A percentile compares a stretch with the other conserved stretches of the same genome.
Conservation (phyloP, 768 basidiomycete species). For the Tylopilus rubrobrunneus region DNA sequence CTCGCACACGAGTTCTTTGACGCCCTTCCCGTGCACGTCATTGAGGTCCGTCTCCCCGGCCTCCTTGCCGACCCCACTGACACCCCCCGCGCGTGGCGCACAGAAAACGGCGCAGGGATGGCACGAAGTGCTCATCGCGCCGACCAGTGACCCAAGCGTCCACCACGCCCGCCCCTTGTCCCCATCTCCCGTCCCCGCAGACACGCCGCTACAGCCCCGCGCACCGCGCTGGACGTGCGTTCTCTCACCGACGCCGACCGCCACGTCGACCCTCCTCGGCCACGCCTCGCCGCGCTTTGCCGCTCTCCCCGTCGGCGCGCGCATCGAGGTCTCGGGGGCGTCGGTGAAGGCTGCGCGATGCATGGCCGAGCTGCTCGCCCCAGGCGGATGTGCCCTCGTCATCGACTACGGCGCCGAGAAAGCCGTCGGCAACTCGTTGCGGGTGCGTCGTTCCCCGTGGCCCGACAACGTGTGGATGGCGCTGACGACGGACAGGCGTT, state of each 20-base stretch:
- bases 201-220: conserved; percentile 7
- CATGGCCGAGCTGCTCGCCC: conserved; percentile 59
- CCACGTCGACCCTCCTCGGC: conserved; percentile 53
- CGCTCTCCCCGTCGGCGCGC: conserved; percentile 60
- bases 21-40: conserved; percentile 85
- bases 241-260: conserved; percentile 55
- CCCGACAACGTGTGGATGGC: too few species aligned
- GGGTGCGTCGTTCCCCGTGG: conserved; percentile 49
- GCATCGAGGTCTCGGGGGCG: conserved; percentile 77
- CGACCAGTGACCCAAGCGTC: conserved; percentile 38
- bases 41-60: conserved; percentile 55
- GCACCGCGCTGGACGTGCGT: conserved; percentile 56
- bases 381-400: conserved; percentile 65
- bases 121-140: conserved; percentile 77
- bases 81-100: background rate
- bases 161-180: conserved; percentile 22
- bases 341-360: conserved; percentile 65
- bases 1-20: conserved; percentile 98
- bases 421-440: conserved; percentile 68
- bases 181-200: conserved; percentile 1
- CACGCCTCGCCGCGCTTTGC: conserved; percentile 68
- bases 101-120: conserved; percentile 80
- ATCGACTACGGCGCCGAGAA: conserved; percentile 86
- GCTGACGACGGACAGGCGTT: conserved; percentile 60
- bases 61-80: background rate